Base-by-base conservation (phyloP, 768 basidiomycete genomes). In the Kwoniella mangroviensis region DNA sequence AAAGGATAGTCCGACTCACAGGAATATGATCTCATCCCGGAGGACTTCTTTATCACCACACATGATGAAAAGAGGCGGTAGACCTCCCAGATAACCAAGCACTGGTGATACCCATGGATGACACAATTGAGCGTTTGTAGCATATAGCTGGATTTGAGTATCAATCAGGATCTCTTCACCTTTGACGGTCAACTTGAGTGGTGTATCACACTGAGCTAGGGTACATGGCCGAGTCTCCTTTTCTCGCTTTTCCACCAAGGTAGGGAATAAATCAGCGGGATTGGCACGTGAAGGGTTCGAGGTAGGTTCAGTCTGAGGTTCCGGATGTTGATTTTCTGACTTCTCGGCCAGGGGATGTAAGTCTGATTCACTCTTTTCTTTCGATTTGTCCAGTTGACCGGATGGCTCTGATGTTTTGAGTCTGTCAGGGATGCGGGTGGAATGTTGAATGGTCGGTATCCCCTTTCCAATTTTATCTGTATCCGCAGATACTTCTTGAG, bases 1-100 rank as follows among this genome's bases (percentile, higher is more conserved):
- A 2, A 22, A 58, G 3, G 21, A 54, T 55, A 72, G 54, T 72
- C 22, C n/a, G 11, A 73, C 79, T 72, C 69, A 83, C 93, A 87
- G 84, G 79, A 93, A 98, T 40, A 98, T 88, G 42, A 93, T 89
- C 82, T 98, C 96, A 79, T 98, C 96, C 64, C 94, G 86, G 53
- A 98, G 83, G 0, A 96, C 93, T 84, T 98, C 96, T 75, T 90
- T 91, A 66, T 97, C 92, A 51, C 96, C 90, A 0, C 89, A 91
- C 72, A 94, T 89, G 73, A 99, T 84, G 26, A 93, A 83, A 56
- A 98, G 78, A 13, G 97, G 97, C 1, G 93, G 93, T 0, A 99
- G 83, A 2, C 95, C 95, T 5, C 96, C 97, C 12, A 99, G 86
- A 82, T 93, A 94, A 0, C 85, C 83, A 87, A 89, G 17, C 86